Percentiles rank a stretch among this genome's conserved stretches.
Conservation (phyloP, 1,139 yeast species). For the Geotrichum reessii region DNA sequence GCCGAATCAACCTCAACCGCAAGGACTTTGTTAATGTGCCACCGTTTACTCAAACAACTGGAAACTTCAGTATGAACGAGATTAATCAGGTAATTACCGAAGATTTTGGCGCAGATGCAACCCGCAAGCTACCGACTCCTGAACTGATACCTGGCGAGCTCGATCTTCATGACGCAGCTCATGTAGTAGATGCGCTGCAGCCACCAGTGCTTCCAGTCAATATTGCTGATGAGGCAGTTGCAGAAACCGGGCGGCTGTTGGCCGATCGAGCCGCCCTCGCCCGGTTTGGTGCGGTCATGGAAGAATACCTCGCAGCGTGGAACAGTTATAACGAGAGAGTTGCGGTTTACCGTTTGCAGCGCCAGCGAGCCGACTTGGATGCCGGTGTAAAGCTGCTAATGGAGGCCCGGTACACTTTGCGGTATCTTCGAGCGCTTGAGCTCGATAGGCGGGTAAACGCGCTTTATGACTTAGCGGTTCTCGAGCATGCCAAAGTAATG, state of each 20-base stretch:
- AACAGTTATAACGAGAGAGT: conserved; percentile 27
- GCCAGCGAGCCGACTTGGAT: conserved; percentile 29
- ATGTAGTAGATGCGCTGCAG: conserved; percentile 2
- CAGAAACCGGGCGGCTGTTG: not conserved
- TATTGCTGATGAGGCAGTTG: not conserved
- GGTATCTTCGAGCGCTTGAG: conserved; percentile 31
- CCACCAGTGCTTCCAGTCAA: conserved; percentile 18
- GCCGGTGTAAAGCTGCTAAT: conserved; percentile 24
- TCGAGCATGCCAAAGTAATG: conserved; percentile 27
- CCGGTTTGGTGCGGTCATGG: conserved; percentile 20
- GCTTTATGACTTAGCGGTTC: conserved; percentile 29
- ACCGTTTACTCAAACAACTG: conserved; percentile 41
- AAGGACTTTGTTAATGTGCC: conserved; percentile 31
- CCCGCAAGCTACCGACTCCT: conserved; percentile 1
- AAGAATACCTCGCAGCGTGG: conserved; percentile 27
- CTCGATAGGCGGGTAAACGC: conserved; percentile 29
- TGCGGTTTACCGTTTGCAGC: conserved; percentile 27
- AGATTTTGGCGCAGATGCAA: conserved; percentile 4
- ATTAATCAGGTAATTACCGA: conserved; percentile 23
- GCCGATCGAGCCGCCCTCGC: conserved; percentile 13
- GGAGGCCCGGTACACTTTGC: conserved; percentile 22
- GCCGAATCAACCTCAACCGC: not conserved
- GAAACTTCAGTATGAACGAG: conserved; percentile 39
- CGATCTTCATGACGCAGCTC: conserved; percentile 17
- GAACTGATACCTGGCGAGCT: conserved; percentile 2